Conservation (phyloP, 2,329 filamentous ascomycete species). For the Nigrospora sphaerica region DNA sequence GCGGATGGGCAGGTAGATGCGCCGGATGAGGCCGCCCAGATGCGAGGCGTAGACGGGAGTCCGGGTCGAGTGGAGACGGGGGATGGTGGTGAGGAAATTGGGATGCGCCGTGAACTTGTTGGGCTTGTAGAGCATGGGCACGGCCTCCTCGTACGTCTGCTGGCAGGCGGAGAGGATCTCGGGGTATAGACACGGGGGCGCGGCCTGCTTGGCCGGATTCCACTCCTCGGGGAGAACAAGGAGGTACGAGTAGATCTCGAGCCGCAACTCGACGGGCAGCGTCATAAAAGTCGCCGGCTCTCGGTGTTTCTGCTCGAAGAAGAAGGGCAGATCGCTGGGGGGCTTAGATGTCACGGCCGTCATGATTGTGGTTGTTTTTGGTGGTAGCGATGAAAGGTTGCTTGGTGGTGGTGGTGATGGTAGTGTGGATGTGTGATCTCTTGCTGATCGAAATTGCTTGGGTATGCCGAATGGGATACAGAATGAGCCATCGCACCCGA, state of each 20-base stretch:
- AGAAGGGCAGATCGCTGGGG: too few species aligned
- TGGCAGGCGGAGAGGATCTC: conserved; percentile 31
- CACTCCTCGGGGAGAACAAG: conserved; percentile 23
- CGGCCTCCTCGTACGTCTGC: conserved; percentile 33
- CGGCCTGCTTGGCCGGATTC: conserved; percentile 2
- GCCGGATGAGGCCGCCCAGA: conserved; percentile 24
- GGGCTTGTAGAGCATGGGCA: conserved; percentile 30
- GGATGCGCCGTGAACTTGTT: conserved; percentile 38
- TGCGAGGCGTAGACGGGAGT: conserved; percentile 16
- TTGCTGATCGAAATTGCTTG: too few species aligned
- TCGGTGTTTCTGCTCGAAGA: too few species aligned
- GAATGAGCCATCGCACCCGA: too few species aligned
- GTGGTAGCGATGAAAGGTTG: too few species aligned
- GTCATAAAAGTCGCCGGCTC: conserved; percentile 22
- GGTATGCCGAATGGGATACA: too few species aligned
- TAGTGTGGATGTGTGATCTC: too few species aligned
- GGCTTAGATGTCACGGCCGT: too few species aligned
- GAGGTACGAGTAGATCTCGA: conserved; percentile 37
- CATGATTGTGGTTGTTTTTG: too few species aligned
- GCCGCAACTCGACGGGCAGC: conserved; percentile 37
- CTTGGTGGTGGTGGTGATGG: too few species aligned
- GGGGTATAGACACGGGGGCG: conserved; percentile 20
- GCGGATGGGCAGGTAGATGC: conserved; percentile 30
- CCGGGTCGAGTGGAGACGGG: conserved; percentile 26
- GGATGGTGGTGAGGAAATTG: conserved; percentile 30